Percentiles rank a stretch among this genome's conserved stretches.
These are phyloP conservation scores for Rhizomucor pusillus DNA, from an alignment of 371 early-diverging fungal species.

Conservation along the genomic window DNA sequence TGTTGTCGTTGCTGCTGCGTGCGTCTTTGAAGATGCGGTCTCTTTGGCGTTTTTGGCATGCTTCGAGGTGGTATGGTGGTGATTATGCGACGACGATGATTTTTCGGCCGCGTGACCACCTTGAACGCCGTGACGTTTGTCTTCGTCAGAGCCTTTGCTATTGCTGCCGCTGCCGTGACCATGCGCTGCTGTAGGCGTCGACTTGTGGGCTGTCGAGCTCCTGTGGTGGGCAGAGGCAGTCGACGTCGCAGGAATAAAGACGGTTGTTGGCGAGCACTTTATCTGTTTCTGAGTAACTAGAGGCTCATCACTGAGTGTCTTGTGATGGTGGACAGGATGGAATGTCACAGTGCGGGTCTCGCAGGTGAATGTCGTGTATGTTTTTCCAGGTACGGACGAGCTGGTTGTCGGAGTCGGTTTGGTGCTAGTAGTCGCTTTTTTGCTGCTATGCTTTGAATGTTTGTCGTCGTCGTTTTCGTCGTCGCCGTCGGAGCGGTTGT, in stretches of 20 bases:
- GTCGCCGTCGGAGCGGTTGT: neutral
- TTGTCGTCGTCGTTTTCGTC: neutral
- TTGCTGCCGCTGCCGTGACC: conserved; percentile 1
- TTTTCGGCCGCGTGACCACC: too few species aligned
- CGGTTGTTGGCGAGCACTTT: conserved; percentile 20
- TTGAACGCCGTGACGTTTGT: too few species aligned
- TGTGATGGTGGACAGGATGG: conserved; percentile 5
- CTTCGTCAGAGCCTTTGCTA: neutral
- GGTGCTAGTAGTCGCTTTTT: neutral
- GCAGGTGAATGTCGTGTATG: conserved; percentile 12
- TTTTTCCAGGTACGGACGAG: conserved; percentile 8
- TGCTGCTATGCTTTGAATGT: neutral
- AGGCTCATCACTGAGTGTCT: conserved; percentile 1
- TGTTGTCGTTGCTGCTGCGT: too few species aligned
- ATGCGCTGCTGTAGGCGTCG: neutral
- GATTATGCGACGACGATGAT: too few species aligned
- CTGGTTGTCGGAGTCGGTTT: conserved; percentile 4
- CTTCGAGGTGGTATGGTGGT: too few species aligned
- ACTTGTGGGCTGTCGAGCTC: neutral
- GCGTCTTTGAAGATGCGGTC: too few species aligned
- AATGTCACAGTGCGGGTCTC: conserved; percentile 8
- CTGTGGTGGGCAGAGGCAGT: conserved; percentile 3
- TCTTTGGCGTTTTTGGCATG: too few species aligned
- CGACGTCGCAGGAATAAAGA: conserved; percentile 19
- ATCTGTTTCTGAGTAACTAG: conserved; percentile 5